Evolutionary conservation across 1,284 basidiomycete genomes (phyloP).

Genomic region (Trametes hirsuta): DNA sequence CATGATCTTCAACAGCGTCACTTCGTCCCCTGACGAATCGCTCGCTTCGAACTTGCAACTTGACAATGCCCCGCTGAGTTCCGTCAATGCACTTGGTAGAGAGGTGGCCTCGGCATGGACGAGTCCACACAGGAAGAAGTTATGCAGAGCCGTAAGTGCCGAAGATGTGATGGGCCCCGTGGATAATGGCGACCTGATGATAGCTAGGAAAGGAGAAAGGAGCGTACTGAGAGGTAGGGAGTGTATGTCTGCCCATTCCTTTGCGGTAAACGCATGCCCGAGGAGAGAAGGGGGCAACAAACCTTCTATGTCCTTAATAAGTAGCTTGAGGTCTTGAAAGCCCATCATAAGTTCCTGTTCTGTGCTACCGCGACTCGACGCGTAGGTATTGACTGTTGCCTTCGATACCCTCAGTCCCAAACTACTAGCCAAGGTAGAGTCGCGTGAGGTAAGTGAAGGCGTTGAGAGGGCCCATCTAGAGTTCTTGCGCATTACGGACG

Average conservation of each 20-base stretch:
- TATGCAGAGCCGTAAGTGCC: conserved; percentile 87
- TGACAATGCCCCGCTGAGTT: conserved; percentile 88
- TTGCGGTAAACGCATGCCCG: not conserved
- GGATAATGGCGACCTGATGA: conserved; percentile 91
- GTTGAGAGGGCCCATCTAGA: conserved; percentile 86
- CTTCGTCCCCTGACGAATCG: conserved; percentile 94
- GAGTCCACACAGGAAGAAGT: conserved; percentile 81
- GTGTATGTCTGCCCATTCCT: conserved; percentile 53
- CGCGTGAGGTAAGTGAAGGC: conserved; percentile 59
- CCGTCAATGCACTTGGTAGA: conserved; percentile 72
- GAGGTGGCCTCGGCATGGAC: conserved; percentile 56
- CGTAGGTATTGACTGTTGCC: conserved; percentile 39
- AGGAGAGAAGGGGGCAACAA: conserved; percentile 29
- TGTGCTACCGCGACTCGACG: conserved; percentile 50
- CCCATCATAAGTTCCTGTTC: conserved; percentile 87
- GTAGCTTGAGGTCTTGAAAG: conserved; percentile 86
- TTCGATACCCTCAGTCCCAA: conserved; percentile 71
- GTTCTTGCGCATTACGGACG: conserved; percentile 96
- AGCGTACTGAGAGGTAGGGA: conserved; percentile 60
- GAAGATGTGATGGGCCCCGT: conserved; percentile 94
- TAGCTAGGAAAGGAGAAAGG: conserved; percentile 89
- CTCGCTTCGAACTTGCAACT: conserved; percentile 99
- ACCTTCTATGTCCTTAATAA: conserved; percentile 78
- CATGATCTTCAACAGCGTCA: conserved; percentile 92
- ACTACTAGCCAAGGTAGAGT: conserved; percentile 70